Base-by-base conservation (phyloP, 179 eudicot genomes). In the Patellifolia procumbens region DNA sequence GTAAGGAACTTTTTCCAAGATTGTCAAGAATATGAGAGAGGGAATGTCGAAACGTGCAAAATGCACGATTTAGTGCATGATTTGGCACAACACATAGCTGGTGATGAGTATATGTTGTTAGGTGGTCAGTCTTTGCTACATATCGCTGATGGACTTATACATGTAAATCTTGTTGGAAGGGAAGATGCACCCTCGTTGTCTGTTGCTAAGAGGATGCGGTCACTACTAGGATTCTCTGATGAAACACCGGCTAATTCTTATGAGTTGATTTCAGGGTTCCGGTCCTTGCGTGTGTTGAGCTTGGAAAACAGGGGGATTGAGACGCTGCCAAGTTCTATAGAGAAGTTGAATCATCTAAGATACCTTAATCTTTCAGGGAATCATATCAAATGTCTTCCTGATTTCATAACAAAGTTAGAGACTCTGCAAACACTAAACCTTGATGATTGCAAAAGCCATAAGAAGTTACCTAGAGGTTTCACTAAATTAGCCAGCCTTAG, bases 401-500 rank as follows among this genome's bases (percentile, higher is more conserved):
- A 42, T 26, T 15, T 11, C 26, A 61, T 78, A 58, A 59, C 80
- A 12, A 15, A 29, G 72, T 52, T 79, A 65, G 52, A 39, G 63
- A 79, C 62, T 42, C 53, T 81, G 53, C 74, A 73, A 42, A 74
- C 78, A 39, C 60, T 81, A 12, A 29, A 68, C 28, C 55, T 81
- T 5, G 35, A 49, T 22, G 12, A 12, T 2, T 81, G 84, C 56
- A 1, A 0, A 1, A 16, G 34, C 11, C 73, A 74, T 12, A 24
- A 0, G 9, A 28, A 69, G 76, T 53, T 78, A 66, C 84, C 84
- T 6, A 24, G 49, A 16, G 55, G 49, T 17, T 42, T 74, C 29
- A 52, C 48, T 2, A 81, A 74, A 56, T 56, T 78, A 34, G 32
- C 9, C 0, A 73, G 46, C 24, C 76, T 81, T 3, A 78, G 79